These are phyloP conservation scores for Xylariaceae sp. DNA, from an alignment of 2,329 filamentous ascomycete genomes.

Conservation along the genomic window DNA sequence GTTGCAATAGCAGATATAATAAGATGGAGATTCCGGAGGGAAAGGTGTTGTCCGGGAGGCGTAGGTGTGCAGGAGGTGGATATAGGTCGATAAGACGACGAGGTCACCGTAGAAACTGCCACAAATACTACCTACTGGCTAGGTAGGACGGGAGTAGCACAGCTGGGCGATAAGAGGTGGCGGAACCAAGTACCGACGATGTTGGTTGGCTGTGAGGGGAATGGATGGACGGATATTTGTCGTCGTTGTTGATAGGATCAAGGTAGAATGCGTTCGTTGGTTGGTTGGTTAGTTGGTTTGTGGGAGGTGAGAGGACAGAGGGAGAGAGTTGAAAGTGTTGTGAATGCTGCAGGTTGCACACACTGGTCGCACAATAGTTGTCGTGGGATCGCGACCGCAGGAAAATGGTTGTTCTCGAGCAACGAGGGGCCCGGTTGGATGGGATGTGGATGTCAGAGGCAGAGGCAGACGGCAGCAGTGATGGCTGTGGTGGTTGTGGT, in stretches of 20 bases:
- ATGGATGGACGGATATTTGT: constrained; percentile 18
- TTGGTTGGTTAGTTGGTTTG: constrained; percentile 17
- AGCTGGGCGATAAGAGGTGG: constrained; percentile 15
- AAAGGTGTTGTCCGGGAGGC: constrained; percentile 16
- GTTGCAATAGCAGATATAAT: constrained; percentile 15
- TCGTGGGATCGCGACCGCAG: constrained; percentile 32
- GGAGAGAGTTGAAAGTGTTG: constrained; percentile 7
- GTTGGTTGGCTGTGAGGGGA: constrained; percentile 22
- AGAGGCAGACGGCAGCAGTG: no score
- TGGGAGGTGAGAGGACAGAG: constrained; percentile 2
- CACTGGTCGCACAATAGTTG: constrained; percentile 10
- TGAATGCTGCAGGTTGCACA: constrained; percentile 12
- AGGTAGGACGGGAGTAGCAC: no score
- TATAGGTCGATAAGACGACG: constrained; percentile 21
- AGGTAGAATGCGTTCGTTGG: background rate
- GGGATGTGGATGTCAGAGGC: background rate
- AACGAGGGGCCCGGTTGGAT: constrained; percentile 25
- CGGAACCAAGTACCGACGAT: background rate
- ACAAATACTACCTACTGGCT: no score
- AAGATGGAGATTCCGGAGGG: constrained; percentile 16
- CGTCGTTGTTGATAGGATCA: constrained; percentile 20
- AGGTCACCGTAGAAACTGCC: constrained; percentile 30
- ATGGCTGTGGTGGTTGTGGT: no score
- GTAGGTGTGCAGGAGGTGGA: constrained; percentile 6
- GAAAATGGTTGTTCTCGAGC: constrained; percentile 30